Percentiles rank a stretch among this genome's conserved stretches.
phyloP scores from a whole-genome alignment of 2,329 filamentous ascomycete species.

The Paraconiothyrium sp. region DNA sequence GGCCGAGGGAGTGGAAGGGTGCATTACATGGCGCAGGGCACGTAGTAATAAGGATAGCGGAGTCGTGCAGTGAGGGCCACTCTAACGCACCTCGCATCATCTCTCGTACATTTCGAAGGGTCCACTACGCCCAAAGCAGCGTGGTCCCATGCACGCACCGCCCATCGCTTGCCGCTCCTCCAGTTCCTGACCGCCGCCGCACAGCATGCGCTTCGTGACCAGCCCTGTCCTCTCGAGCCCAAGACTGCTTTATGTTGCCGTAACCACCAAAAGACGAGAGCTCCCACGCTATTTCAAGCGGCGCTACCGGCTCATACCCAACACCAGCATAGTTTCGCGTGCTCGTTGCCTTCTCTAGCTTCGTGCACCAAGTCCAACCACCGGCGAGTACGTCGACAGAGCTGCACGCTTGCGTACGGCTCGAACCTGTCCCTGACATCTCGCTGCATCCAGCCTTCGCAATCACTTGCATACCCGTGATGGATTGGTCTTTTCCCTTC shows the following conservation, averaged over 20 bases:
- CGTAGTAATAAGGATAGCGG: slow-evolving; percentile 10
- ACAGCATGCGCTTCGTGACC: slow-evolving; percentile 7
- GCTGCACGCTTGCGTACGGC: not conserved
- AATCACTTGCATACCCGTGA: too few relatives aligned
- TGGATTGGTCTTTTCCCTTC: not conserved
- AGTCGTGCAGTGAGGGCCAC: slow-evolving; percentile 6
- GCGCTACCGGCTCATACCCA: too few relatives aligned
- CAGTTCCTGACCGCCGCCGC: slow-evolving; percentile 22
- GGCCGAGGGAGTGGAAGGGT: not conserved
- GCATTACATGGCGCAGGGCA: slow-evolving; percentile 15
- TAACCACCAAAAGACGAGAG: not conserved
- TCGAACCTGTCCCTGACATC: not conserved
- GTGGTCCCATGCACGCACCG: slow-evolving; percentile 3
- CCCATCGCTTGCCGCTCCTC: slow-evolving; percentile 14
- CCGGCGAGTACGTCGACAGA: not conserved
- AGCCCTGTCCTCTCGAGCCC: not conserved
- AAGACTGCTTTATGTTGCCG: not conserved
- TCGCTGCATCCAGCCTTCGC: too few relatives aligned
- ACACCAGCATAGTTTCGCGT: too few relatives aligned
- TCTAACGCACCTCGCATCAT: slow-evolving; percentile 19
- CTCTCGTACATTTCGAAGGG: not conserved
- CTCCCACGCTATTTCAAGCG: too few relatives aligned
- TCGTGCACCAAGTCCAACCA: not conserved
- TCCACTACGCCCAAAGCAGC: not conserved
- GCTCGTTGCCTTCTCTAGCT: not conserved